phyloP scores from a whole-genome alignment of 305 asterid species.

The Vinca major region DNA sequence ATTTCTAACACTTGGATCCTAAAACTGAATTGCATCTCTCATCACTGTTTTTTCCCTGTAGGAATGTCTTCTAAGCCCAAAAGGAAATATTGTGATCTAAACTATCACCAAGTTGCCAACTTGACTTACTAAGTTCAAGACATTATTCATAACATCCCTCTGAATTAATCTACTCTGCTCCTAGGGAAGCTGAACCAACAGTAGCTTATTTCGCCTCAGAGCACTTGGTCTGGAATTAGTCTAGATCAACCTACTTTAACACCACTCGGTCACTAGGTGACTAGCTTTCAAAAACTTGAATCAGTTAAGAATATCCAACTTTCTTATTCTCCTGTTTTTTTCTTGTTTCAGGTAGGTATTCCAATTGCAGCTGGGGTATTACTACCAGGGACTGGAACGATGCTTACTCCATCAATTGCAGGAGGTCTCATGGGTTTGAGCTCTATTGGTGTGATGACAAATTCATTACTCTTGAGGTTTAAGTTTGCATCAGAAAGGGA shows the following conservation, averaged over 20 bases:
- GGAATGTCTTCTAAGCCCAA: not conserved
- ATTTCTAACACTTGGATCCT: not conserved
- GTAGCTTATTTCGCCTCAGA: not conserved
- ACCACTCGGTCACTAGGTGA: no score
- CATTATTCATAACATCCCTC: not conserved
- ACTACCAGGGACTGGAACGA: slow-evolving; percentile 77
- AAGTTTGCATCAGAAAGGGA: slow-evolving; percentile 42
- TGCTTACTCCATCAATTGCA: slow-evolving; percentile 94
- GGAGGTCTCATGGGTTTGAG: slow-evolving; percentile 99
- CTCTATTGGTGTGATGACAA: slow-evolving; percentile 89
- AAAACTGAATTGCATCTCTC: not conserved
- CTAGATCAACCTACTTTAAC: not conserved
- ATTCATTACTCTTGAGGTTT: slow-evolving; percentile 69
- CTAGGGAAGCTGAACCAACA: not conserved
- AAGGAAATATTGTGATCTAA: not conserved
- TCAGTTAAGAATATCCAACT: no score
- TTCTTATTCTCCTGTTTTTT: not conserved
- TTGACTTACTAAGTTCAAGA: not conserved
- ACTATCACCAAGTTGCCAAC: not conserved
- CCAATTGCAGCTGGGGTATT: slow-evolving; percentile 93
- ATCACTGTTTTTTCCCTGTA: not conserved
- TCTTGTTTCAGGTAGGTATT: slow-evolving; percentile 66
- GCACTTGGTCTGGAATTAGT: not conserved
- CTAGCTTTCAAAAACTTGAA: not conserved
- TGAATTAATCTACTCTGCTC: not conserved